Evolutionary conservation across 2,329 filamentous ascomycete genomes (phyloP).

Genomic region (Pseudocercospora musae): DNA sequence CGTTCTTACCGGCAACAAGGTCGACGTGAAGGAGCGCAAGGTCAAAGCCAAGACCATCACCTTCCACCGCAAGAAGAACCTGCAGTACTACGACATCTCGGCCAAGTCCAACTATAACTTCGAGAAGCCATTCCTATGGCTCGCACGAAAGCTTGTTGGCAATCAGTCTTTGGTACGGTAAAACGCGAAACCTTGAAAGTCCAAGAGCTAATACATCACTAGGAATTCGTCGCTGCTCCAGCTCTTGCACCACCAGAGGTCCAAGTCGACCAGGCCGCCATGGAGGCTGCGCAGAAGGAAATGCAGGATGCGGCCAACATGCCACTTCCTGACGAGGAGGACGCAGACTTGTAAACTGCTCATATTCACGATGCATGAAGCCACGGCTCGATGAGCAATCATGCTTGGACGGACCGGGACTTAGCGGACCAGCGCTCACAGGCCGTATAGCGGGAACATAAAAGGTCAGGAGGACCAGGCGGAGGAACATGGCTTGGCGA

Average conservation of each 20-base stretch:
- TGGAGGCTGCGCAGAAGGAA: conserved; percentile 81
- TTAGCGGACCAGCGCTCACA: conserved; percentile 19
- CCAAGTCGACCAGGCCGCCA: conserved; percentile 76
- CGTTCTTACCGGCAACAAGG: conserved; percentile 98
- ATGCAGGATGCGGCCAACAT: conserved; percentile 75
- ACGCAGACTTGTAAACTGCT: conserved; percentile 58
- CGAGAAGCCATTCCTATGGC: conserved; percentile 99
- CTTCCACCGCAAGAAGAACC: conserved; percentile 99
- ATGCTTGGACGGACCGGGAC: conserved; percentile 15
- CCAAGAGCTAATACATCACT: conserved; percentile 27
- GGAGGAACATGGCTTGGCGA: conserved; percentile 27
- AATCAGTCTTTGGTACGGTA: conserved; percentile 75
- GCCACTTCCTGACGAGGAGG: conserved; percentile 94
- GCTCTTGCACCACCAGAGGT: conserved; percentile 93
- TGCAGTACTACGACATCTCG: conserved; percentile 99
- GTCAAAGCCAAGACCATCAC: conserved; percentile 99
- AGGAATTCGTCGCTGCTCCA: conserved; percentile 96
- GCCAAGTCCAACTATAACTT: conserved; percentile 99
- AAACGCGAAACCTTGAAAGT: neutral
- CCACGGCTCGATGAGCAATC: conserved; percentile 21
- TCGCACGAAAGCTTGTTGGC: conserved; percentile 95
- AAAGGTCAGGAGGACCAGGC: conserved; percentile 27
- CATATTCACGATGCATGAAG: conserved; percentile 17
- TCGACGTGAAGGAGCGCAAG: conserved; percentile 99
- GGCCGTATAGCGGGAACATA: conserved; percentile 14